Evolutionary conservation across 495 filamentous ascomycete genomes (phyloP), one percentile per base, ranked within the genome.

Genomic region (Friedmanniomyces simplex): DNA sequence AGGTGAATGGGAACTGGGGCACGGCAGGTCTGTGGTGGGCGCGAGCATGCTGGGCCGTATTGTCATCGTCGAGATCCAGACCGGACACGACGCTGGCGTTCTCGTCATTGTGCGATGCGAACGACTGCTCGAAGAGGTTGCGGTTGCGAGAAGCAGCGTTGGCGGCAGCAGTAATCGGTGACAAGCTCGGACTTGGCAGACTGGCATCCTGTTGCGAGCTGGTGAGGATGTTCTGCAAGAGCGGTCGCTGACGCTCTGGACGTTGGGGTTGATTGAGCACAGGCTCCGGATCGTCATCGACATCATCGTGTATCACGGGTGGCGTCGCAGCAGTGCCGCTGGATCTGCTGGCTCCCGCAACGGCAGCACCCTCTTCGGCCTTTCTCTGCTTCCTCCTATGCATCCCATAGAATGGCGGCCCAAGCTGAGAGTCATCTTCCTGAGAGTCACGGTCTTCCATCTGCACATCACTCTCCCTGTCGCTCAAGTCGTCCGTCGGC

Each of bases 111-210:
- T 62, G 59, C 22, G 28, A 48, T 0, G 42, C 51, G 36, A 64
- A 64, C 0, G 61, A 64, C 13, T 52, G 46, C 12, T 64, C 61
- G 43, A 60, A 64, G 2, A 28, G 39, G 45, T 64, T 60, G 14
- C 48, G 55, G 24, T 51, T 34, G 20, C 61, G 61, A 10, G 63
- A 62, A 12, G 68, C 70, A 54, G 76, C 67, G 30, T 85, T 85
- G 58, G 88, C 82, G 30, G 89, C 87, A 24, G 90, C 84, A 22
- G 87, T 84, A 36, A 95, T 91, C 1, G 93, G 93, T 20, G 94
- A 97, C 47, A 97, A 74, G 60, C 93, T 90, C 37, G 93, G 93
- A 66, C 93, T 97, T 32, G 94, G 94, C 50, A 99, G 75, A 68
- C 89, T 96, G 60, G 87, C 87, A 71, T 95, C 90, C 67, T 93